A percentile compares a stretch with the other conserved stretches of the same genome.
Evolutionary conservation across 208 protist species (phyloP).

Genomic region (Trypanosoma conorhini): DNA sequence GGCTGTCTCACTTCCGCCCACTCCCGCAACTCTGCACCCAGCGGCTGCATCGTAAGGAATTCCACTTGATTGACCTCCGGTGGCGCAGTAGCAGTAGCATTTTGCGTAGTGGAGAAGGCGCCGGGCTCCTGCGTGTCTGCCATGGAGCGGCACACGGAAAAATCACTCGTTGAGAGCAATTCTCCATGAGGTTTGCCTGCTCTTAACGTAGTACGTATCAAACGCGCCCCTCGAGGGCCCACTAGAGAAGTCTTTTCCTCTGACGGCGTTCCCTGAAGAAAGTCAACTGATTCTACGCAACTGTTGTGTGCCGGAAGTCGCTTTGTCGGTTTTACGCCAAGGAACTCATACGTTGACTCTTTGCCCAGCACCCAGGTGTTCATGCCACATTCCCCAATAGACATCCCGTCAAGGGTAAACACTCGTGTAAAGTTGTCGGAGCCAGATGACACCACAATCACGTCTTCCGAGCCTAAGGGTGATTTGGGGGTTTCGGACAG

Average conservation of each 20-base stretch:
- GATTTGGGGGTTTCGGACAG: neutral
- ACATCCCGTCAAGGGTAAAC: slow-evolving; percentile 62
- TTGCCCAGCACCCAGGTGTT: slow-evolving; percentile 46
- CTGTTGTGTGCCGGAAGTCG: slow-evolving; percentile 23
- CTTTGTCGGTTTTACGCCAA: slow-evolving; percentile 40
- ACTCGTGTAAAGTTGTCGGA: slow-evolving; percentile 61
- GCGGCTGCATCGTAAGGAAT: neutral
- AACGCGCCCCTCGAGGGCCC: neutral
- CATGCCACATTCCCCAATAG: slow-evolving; percentile 81
- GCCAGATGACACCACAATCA: slow-evolving; percentile 67
- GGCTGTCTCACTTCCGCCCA: neutral
- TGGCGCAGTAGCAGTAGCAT: neutral
- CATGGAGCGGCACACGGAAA: neutral
- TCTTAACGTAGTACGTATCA: neutral
- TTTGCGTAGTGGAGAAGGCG: neutral
- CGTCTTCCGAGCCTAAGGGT: slow-evolving; percentile 5
- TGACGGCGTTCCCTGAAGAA: slow-evolving; percentile 7
- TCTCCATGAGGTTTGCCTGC: neutral
- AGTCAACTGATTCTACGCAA: slow-evolving; percentile 10
- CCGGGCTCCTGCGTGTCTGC: neutral
- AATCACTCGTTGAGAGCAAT: neutral
- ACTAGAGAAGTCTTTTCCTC: neutral
- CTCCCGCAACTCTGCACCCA: neutral
- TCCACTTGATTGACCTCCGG: neutral
- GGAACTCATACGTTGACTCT: slow-evolving; percentile 48